Evolutionary conservation across 495 filamentous ascomycete species (phyloP).

Genomic region (Mycothermus thermophilus): DNA sequence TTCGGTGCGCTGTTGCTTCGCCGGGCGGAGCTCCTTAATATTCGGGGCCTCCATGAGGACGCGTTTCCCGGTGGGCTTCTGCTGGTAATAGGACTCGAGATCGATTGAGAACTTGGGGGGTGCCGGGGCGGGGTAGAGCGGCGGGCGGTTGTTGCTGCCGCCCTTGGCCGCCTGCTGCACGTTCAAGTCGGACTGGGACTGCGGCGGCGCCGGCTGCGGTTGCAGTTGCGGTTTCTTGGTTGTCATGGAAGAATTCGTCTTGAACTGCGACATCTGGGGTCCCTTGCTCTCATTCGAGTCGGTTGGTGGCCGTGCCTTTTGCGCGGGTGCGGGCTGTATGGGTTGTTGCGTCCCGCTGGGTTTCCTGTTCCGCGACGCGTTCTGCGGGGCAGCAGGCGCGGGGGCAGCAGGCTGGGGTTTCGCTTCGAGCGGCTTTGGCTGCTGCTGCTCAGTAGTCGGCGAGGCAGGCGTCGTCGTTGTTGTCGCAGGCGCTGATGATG

Average conservation of each 20-base stretch:
- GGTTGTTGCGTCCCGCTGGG: constrained; percentile 42
- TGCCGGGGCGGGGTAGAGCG: background rate
- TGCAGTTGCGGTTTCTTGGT: too few relatives aligned
- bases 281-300: constrained; percentile 74
- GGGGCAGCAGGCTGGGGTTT: background rate
- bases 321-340: constrained; percentile 65
- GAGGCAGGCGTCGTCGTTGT: background rate
- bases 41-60: constrained; percentile 59
- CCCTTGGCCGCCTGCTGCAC: too few relatives aligned
- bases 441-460: background rate
- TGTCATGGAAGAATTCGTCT: too few relatives aligned
- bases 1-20: constrained; percentile 48
- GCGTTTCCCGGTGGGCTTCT: constrained; percentile 50
- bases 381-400: constrained; percentile 32
- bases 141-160: too few relatives aligned
- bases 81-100: constrained; percentile 39
- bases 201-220: constrained; percentile 32
- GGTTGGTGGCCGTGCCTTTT: constrained; percentile 49
- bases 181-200: too few relatives aligned
- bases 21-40: constrained; percentile 49
- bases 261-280: constrained; percentile 44
- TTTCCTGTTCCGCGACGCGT: constrained; percentile 31
- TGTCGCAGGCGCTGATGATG: background rate
- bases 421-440: background rate
- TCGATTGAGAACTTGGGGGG: constrained; percentile 28